phyloP scores from a whole-genome alignment of 2,329 filamentous ascomycete genomes.

The Aspergillus sp. region DNA sequence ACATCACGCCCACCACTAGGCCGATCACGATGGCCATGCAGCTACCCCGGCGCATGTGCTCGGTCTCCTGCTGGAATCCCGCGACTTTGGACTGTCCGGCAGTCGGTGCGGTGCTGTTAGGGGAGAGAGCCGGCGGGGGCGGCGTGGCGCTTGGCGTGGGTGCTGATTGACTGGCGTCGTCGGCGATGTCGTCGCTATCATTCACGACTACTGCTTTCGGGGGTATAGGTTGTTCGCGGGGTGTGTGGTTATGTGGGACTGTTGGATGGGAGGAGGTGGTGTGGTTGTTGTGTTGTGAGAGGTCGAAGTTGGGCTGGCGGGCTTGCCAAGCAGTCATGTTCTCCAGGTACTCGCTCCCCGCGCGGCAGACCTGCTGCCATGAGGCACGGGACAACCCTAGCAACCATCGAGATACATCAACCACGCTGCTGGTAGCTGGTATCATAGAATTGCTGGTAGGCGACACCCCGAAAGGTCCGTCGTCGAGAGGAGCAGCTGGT shows the following conservation, averaged over 20 bases:
- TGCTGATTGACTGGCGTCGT: background rate
- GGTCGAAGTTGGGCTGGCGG: background rate
- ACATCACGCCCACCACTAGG: slow-evolving; percentile 39
- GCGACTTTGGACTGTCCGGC: slow-evolving; percentile 27
- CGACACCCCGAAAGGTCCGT: background rate
- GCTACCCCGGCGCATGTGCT: slow-evolving; percentile 33
- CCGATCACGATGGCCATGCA: slow-evolving; percentile 42
- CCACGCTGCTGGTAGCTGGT: background rate
- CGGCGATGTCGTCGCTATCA: background rate
- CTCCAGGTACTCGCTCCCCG: slow-evolving; percentile 18
- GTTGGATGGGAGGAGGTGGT: background rate
- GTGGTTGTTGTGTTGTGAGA: background rate
- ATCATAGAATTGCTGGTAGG: slow-evolving; percentile 9
- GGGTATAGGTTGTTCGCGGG: background rate
- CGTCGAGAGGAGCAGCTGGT: slow-evolving; percentile 10
- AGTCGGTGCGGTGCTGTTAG: slow-evolving; percentile 10
- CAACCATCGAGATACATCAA: slow-evolving; percentile 9
- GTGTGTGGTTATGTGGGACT: background rate
- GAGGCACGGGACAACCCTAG: slow-evolving; percentile 17
- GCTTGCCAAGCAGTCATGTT: slow-evolving; percentile 5
- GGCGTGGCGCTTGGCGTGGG: background rate
- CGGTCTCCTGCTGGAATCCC: slow-evolving; percentile 26
- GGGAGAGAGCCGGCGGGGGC: slow-evolving; percentile 13
- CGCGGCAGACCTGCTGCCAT: slow-evolving; percentile 39
- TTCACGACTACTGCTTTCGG: slow-evolving; percentile 1